phyloP scores from a whole-genome alignment of 805 yeast species.

The Saccharomycopsis microspora region DNA sequence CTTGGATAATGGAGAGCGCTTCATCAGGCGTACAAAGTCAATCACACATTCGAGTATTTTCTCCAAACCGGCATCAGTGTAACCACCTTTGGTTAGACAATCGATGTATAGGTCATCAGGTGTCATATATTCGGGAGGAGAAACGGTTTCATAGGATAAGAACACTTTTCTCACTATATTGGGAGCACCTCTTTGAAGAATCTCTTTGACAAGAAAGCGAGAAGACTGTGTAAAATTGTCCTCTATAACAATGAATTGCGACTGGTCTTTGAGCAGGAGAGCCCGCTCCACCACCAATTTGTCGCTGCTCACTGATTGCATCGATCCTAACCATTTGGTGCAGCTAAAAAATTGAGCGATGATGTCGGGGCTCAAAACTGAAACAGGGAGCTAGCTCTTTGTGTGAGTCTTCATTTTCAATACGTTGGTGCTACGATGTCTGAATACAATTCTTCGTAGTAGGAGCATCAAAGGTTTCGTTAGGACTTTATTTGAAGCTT shows the following conservation, averaged over 20 bases:
- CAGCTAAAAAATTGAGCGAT: too few relatives aligned
- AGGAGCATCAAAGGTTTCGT: too few relatives aligned
- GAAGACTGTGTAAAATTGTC: slow-evolving; percentile 71
- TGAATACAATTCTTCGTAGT: too few relatives aligned
- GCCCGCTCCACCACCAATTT: slow-evolving; percentile 31
- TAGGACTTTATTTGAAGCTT: too few relatives aligned
- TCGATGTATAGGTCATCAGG: slow-evolving; percentile 47
- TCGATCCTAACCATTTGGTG: background rate
- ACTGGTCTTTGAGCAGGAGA: slow-evolving; percentile 54
- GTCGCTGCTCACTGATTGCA: slow-evolving; percentile 6
- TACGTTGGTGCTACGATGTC: too few relatives aligned
- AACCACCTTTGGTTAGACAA: slow-evolving; percentile 44
- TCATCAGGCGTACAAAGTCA: background rate
- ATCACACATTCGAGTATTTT: background rate
- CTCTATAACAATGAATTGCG: slow-evolving; percentile 59
- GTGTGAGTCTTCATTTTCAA: too few relatives aligned
- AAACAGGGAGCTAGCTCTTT: too few relatives aligned
- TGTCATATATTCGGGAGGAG: slow-evolving; percentile 37
- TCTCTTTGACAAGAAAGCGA: slow-evolving; percentile 41
- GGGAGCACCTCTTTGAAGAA: slow-evolving; percentile 20
- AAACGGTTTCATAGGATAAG: slow-evolving; percentile 58
- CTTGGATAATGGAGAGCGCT: background rate
- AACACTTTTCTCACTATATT: slow-evolving; percentile 27
- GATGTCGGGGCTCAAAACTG: background rate
- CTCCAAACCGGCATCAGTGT: slow-evolving; percentile 27